Evolutionary conservation across 306 rosid genomes (phyloP).

Genomic region (Glycine latifolia): DNA sequence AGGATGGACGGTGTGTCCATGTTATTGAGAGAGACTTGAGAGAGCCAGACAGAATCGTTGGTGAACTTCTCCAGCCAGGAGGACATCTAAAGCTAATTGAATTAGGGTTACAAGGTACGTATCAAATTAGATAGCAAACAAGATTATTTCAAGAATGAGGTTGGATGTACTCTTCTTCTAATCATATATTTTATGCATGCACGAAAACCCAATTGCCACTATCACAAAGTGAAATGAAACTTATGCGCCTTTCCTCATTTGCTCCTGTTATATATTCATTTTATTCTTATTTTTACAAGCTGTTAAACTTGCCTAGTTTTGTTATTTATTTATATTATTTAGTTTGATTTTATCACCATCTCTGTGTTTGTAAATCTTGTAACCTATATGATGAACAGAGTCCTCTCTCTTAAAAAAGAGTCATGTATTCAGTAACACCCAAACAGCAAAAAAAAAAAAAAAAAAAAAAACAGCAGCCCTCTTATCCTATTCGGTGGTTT

Average conservation of each 20-base stretch:
- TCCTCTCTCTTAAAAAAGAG: too few relatives aligned
- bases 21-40: slow-evolving; percentile 71
- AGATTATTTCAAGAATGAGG: slow-evolving; percentile 10
- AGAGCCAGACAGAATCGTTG: slow-evolving; percentile 70
- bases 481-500: too few relatives aligned
- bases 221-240: not conserved
- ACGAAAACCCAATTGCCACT: not conserved
- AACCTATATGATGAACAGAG: not conserved
- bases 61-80: slow-evolving; percentile 80
- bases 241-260: not conserved
- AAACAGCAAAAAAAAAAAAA: too few relatives aligned
- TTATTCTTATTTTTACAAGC: slow-evolving; percentile 9
- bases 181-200: slow-evolving; percentile 16
- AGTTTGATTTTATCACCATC: not conserved
- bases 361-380: not conserved
- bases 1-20: slow-evolving; percentile 69
- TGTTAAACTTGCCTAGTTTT: not conserved
- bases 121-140: slow-evolving; percentile 7
- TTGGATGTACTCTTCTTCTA: slow-evolving; percentile 13
- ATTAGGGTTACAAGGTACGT: slow-evolving; percentile 67
- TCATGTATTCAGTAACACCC: too few relatives aligned
- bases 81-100: slow-evolving; percentile 71
- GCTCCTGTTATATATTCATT: not conserved
- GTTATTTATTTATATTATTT: too few relatives aligned
- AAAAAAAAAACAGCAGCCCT: too few relatives aligned